phyloP scores from a whole-genome alignment of 2,329 filamentous ascomycete genomes.

The Sporothrix mexicana region DNA sequence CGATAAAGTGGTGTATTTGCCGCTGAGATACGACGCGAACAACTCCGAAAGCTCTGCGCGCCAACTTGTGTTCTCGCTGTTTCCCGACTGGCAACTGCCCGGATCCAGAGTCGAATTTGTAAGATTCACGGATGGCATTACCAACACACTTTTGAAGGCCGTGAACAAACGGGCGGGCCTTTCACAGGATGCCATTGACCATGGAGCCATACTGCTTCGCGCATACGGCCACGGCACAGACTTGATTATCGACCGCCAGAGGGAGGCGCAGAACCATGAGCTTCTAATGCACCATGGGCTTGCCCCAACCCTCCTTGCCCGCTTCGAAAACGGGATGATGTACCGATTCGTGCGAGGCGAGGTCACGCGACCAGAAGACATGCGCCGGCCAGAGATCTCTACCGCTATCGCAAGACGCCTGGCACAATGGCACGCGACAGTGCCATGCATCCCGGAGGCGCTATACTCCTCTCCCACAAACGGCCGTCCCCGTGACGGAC shows the following conservation, averaged over 20 bases:
- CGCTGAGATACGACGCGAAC: constrained; percentile 76
- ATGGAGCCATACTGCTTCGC: constrained; percentile 83
- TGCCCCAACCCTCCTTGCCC: constrained; percentile 84
- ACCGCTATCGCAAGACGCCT: constrained; percentile 81
- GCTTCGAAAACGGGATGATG: constrained; percentile 94
- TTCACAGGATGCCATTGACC: constrained; percentile 78
- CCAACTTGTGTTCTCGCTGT: constrained; percentile 76
- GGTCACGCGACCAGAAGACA: constrained; percentile 79
- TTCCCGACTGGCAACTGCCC: constrained; percentile 75
- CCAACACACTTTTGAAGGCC: constrained; percentile 88
- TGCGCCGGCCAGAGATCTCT: constrained; percentile 77
- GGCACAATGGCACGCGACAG: constrained; percentile 88
- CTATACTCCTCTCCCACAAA: constrained; percentile 32
- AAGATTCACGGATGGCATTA: constrained; percentile 97
- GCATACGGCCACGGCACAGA: constrained; percentile 96
- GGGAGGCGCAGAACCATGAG: constrained; percentile 80
- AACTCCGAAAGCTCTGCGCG: constrained; percentile 81
- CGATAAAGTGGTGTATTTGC: constrained; percentile 61
- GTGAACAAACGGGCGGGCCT: constrained; percentile 70
- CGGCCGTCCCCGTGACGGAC: constrained; percentile 38
- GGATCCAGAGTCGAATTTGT: constrained; percentile 69
- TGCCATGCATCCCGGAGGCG: constrained; percentile 60
- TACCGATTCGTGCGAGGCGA: constrained; percentile 88
- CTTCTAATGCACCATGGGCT: constrained; percentile 82
- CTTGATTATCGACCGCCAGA: constrained; percentile 92